Conservation (phyloP, 2,329 filamentous ascomycete genomes). For the Knufia petricola region DNA sequence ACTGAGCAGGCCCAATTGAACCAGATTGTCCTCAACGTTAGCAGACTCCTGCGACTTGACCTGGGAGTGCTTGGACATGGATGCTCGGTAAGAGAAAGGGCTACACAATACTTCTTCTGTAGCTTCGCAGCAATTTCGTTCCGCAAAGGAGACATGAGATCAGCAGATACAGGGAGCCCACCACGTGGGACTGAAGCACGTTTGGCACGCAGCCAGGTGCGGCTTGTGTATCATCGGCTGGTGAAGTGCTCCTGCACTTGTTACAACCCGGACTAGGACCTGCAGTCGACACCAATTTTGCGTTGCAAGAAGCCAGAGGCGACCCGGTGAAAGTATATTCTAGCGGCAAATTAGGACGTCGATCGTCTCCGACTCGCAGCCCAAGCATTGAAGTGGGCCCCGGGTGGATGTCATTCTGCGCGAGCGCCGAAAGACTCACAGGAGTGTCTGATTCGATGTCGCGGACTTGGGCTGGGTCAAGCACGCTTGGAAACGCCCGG, state of each 20-base stretch:
- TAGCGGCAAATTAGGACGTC: neutral
- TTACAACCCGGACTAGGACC: constrained; percentile 2
- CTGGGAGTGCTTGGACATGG: constrained; percentile 22
- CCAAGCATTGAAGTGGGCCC: no score
- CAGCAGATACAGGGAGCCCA: constrained; percentile 6
- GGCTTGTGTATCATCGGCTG: neutral
- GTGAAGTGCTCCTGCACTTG: constrained; percentile 3
- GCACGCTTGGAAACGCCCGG: neutral
- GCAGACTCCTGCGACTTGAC: constrained; percentile 15
- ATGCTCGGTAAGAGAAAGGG: constrained; percentile 1
- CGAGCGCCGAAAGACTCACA: neutral
- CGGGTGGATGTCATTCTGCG: no score
- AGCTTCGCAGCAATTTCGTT: constrained; percentile 4
- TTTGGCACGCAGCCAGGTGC: neutral
- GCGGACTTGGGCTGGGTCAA: neutral
- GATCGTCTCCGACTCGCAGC: neutral
- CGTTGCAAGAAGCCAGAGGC: neutral
- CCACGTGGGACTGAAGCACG: constrained; percentile 8
- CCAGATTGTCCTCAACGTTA: constrained; percentile 21
- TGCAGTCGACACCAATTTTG: neutral
- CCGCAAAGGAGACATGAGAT: constrained; percentile 8
- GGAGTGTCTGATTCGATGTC: neutral
- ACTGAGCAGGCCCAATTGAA: constrained; percentile 22
- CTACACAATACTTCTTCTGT: neutral
- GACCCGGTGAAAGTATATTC: constrained; percentile 5